Evolutionary conservation across 179 eudicot species (phyloP), one percentile per base, ranked within the genome.

Genomic region (Spergularia azorica): DNA sequence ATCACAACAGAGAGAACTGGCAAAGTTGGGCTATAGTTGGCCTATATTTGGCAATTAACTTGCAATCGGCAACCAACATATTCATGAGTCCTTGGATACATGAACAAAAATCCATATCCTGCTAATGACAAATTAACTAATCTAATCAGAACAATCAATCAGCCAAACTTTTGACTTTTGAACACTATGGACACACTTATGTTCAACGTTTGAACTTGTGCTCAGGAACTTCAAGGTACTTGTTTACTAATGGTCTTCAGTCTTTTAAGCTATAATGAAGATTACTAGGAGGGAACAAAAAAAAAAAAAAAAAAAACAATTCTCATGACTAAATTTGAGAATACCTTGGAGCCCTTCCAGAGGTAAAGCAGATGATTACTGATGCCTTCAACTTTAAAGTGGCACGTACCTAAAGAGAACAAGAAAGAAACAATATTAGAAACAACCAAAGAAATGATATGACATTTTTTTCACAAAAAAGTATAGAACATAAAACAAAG

Each of bases 331-430:
- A 18, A 15, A 56, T 70, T 54, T 10, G 15, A 58, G 70, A 43
- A 76, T 82, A 95, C 97, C 98, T 89, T 77, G 97, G 97, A 78
- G 98, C 97, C 81, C 98, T 85, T 74, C 98, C 98, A 43, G 98
- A 93, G 68, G 97, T 95, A 85, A 95, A 95, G 76, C 97, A 93
- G 69, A 95, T 91, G 56, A 95, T 93, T 79, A 93, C 93, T 67
- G 98, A 95, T 63, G 98, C 98, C 88, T 95, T 95, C 72, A 95
- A 97, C 86, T 91, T 93, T 77, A 95, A 86, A 73, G 98, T 97
- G 67, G 98, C 93, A 67, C 98, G 89, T 1, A 95, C 98, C 98
- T 93, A 76, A 6, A 76, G 63, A 70, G 7, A 12, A 69, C 48
- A 68, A 63, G 43, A 52, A 26, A 57, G 18, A 5, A 0, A 52